These are phyloP conservation scores for Osmanthus fragrans DNA, from an alignment of 257 asterid genomes.

Conservation along the genomic window DNA sequence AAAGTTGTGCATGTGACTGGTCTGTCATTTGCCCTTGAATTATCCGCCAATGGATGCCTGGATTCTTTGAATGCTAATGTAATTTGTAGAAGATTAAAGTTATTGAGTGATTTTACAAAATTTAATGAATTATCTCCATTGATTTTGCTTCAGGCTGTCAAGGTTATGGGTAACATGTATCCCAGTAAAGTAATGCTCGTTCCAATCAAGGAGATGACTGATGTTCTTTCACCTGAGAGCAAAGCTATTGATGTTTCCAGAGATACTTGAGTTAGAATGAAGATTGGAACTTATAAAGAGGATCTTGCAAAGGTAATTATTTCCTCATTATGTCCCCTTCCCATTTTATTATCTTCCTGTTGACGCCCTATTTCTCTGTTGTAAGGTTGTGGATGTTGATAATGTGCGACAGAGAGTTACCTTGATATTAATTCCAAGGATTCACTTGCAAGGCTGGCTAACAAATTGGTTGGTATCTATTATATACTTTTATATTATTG, in stretches of 20 bases:
- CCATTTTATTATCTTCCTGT: background rate
- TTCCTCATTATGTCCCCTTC: background rate
- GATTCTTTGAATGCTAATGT: background rate
- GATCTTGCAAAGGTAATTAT: slow-evolving; percentile 82
- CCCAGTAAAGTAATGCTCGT: slow-evolving; percentile 70
- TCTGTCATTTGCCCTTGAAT: background rate
- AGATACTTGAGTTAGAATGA: slow-evolving; percentile 97
- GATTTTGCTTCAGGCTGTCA: slow-evolving; percentile 60
- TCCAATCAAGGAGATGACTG: slow-evolving; percentile 99
- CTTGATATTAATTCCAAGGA: slow-evolving; percentile 82
- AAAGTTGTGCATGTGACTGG: slow-evolving; percentile 22
- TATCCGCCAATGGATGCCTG: slow-evolving; percentile 5
- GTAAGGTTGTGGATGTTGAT: slow-evolving; percentile 89
- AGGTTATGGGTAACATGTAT: slow-evolving; percentile 86
- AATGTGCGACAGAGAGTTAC: slow-evolving; percentile 86
- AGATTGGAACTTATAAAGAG: slow-evolving; percentile 84
- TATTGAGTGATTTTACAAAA: slow-evolving; percentile 13
- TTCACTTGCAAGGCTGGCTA: slow-evolving; percentile 84
- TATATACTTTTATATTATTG: slow-evolving; percentile 5
- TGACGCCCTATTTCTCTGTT: slow-evolving; percentile 21
- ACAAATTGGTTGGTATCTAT: slow-evolving; percentile 63
- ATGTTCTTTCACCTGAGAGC: slow-evolving; percentile 94
- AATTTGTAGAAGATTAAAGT: background rate
- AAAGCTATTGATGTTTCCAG: slow-evolving; percentile 84
- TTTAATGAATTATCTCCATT: slow-evolving; percentile 2